Conservation (phyloP, 306 rosid genomes). For the peach (Prunus persica) region Prunus_persica_NCBIv2 NC_034009.1:29891501-29892000, state of each 20-base stretch:
- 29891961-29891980: no score
- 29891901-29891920: no score
- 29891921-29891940: no score
- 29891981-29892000: no score
- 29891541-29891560: not conserved
- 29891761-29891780: conserved; percentile 19
- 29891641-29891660: conserved; percentile 7
- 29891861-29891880: not conserved
- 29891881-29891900: fast-evolving
- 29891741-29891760: conserved; percentile 52
- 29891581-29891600: not conserved
- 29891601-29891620: not conserved
- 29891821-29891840: no score
- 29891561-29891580: not conserved
- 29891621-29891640: not conserved
- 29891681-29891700: conserved; percentile 10
- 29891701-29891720: conserved; percentile 62
- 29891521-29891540: not conserved
- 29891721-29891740: conserved; percentile 76
- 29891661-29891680: conserved; percentile 10
- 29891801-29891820: not conserved
- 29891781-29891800: not conserved
- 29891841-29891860: fast-evolving
- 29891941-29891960: no score
- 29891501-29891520: not conserved